Evolutionary conservation across 1,139 yeast species (phyloP), one percentile per base, ranked within the genome.

Genomic region (Scheffersomyces insectosa): DNA sequence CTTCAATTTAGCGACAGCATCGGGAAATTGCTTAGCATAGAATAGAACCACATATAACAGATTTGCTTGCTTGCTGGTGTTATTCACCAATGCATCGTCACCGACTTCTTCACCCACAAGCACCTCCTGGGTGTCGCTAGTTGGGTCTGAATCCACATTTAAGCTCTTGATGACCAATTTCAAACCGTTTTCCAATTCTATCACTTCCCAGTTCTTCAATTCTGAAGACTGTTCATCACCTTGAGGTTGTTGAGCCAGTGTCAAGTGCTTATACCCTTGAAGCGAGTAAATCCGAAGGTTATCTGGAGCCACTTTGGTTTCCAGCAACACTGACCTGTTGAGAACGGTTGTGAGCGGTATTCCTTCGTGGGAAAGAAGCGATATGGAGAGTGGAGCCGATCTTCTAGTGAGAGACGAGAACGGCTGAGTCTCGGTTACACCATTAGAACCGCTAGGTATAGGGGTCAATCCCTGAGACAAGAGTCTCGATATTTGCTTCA

Each of bases 251-350:
- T 43, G 43, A 41, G 53, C 51, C 16, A 57, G 59, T 11, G 58
- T 56, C 57, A 72, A 66, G 37, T 66, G 63, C 39, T 66, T 70
- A 43, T 69, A 62, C 1, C 76, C 78, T 41, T 77, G 55, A 30
- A 79, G 59, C n/a, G 79, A 68, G 48, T 73, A 65, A 10, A 79
- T 75, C 46, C 71, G 71, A 29, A 78, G 59, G 42, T 66, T 68
- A 44, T 77, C 80, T 5, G 71, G 66, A 11, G 65, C 54, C 20
- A 65, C 50, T 14, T 46, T 48, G 31, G 47, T 36, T 37, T 48
- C 50, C 13, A 45, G 44, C 42, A 44, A 44, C 28, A 51, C 42
- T 25, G 45, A 51, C 32, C 56, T 43, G 28, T 54, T 49, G 38
- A 51, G 52, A 6, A 73, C 75, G 1, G 77, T 68, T 31, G 72